Base-by-base conservation (phyloP, 23 red algal genomes). In the Gracilaria gracilis region DNA sequence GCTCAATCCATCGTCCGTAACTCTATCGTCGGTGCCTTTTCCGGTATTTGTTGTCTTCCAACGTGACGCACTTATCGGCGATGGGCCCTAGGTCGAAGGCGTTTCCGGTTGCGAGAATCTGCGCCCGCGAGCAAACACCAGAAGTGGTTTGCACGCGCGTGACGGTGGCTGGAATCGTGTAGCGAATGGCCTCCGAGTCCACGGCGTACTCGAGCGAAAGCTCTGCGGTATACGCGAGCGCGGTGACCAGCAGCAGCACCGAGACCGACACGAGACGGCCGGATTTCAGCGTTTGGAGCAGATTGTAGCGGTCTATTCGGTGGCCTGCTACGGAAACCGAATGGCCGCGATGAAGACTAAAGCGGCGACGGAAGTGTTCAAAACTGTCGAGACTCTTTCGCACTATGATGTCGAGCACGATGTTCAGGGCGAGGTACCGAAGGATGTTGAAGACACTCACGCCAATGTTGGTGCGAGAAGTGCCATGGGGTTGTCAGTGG, bases 361-460 rank as follows among this genome's bases (percentile, higher is more conserved):
- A 15, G 16, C 58, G 58, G 15, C 58, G 58, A 17, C 58, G 58
- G 58, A 64, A 64, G 27, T 64, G 4, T 64, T 64, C 58, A 64
- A 64, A 64, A 15, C 58, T 64, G 58, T 64, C 58, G 16, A 64
- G 58, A 17, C 58, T 29, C 21, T 64, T 64, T 64, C 58, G 58
- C 15, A 64, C 58, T 3, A 64, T 29, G 21, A 6, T 15, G 27
- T 64, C 58, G 58, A 29, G 4, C 27, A 29, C 58, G 7, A 64
- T n/a, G 21, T n/a, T 29, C 4, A 64, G 7, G 4, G 16, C 3
- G 27, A 64, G 58, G 15, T 64, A 64, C 16, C 27, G 4, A 15
- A 64, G 4, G 16, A 64, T 29, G 58, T 64, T 64, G 27, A 64
- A 64, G 6, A 17, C 58, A 29, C 23, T n/a, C 27, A 64, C 58